Base-by-base conservation (phyloP, 352 stramenopile species). In the Pythium oligandrum region DNA sequence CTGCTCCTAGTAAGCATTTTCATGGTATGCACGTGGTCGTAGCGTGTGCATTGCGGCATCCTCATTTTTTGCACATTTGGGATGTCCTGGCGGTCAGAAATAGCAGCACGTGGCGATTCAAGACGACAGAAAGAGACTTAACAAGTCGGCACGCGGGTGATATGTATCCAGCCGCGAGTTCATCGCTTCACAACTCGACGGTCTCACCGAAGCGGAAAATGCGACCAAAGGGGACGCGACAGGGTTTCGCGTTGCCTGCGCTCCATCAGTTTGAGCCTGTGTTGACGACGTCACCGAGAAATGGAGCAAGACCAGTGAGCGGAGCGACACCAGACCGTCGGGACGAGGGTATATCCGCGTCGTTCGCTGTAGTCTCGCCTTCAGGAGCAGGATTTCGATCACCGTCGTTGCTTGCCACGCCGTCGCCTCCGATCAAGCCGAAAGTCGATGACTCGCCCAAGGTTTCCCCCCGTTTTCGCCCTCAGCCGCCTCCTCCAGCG, bases 241-340 rank as follows among this genome's bases (percentile, higher is more conserved):
- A 83, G 39, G 60, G 72, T 6, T 83, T 88, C 38, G 57, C 73
- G 34, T 56, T 90, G 46, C 75, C 79, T 2, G 67, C 68, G 55
- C 68, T 90, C 45, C 70, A 87, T 35, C 71, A 83, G 51, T 88
- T 86, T 39, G 71, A 85, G 51, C 74, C 82, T 1, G 75, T 92
- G 46, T 54, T 82, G 43, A 47, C 55, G 44, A 65, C 63, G 37
- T 71, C 73, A 3, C 62, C 67, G 8, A 66, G 63, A 40, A 61
- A 57, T 31, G 10, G 43, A 30, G 6, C 43, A 30, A 48, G 10
- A 31, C 10, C 43, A 48, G 17, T 26, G 17, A 26, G 17, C 17
- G 17, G 17, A 26, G 17, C 17, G 17, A 40, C 39, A 48, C 38
- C 1, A 32, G 11, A 48, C 36, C 12, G 17, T 36, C 47, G 7